Evolutionary conservation across 768 basidiomycete genomes (phyloP), one percentile per base, ranked within the genome.

Genomic region (Pleurotus giganteus): DNA sequence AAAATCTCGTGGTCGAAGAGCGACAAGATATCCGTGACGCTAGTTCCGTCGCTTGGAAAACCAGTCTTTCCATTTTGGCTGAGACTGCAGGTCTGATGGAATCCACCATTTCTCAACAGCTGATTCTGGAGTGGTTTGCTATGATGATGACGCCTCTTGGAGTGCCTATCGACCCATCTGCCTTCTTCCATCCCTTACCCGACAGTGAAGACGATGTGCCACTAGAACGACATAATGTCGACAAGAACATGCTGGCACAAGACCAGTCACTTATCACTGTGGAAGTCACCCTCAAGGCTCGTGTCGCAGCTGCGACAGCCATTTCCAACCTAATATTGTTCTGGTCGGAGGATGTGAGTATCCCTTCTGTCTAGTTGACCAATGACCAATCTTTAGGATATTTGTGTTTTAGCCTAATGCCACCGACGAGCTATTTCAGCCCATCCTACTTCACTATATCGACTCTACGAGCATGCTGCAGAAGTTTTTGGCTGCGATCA

Each of bases 1-100:
- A 98, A 67, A 98, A 98, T 69, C 78, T 99, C 41, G 74, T 98
- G 32, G 86, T 91, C 24, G 97, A 99, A 66, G 94, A 98, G 65
- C 86, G 91, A 11, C 63, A 70, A 1, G 97, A 98, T 59, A 86
- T 98, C 56, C 86, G 95, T 28, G 73, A 81, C 5, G 78, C 84
- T 2, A 91, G 89, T 9, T 74, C 89, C 13, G 64, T 74, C 3
- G 83, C 91, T 0, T 98, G 95, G 93, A 74, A 75, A 43, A 79
- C 82, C 8, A 86, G 89, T 2, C 68, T 95, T 3, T 70, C 78
- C 4, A 78, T 88, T 47, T 65, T 86, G 56, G 74, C 77, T 19
- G 61, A 62, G 9, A 69, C 68, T 12, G 65, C 77, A 24, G 79
- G 74, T 13, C 77, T 76, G 66, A 72, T 89, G 47, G 79, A 84